phyloP scores from a whole-genome alignment of 2,329 filamentous ascomycete genomes.

The Colletotrichum magnum region DNA sequence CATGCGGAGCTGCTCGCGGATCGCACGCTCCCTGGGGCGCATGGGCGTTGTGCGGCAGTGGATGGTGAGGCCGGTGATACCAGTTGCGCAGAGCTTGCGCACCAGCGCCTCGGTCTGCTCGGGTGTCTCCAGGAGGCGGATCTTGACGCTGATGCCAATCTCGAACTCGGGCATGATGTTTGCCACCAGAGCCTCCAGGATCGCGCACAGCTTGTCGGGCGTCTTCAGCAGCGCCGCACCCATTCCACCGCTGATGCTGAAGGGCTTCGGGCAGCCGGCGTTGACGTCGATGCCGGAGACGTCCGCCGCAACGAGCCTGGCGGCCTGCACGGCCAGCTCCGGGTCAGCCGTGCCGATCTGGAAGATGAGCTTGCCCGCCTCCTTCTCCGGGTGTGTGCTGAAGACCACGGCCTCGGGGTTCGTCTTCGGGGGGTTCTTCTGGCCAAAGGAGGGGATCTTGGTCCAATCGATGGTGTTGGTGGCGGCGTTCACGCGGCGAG shows the following conservation, averaged over 20 bases:
- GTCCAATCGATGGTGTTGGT: constrained; percentile 90
- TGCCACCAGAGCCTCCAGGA: constrained; percentile 85
- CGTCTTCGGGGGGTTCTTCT: constrained; percentile 68
- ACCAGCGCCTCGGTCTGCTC: constrained; percentile 85
- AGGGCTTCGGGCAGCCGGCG: constrained; percentile 97
- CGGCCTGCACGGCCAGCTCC: constrained; percentile 85
- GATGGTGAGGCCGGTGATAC: constrained; percentile 91
- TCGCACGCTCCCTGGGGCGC: constrained; percentile 89
- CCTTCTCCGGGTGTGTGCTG: constrained; percentile 82
- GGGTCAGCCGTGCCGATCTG: constrained; percentile 93
- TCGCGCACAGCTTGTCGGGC: constrained; percentile 86
- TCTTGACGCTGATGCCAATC: constrained; percentile 98
- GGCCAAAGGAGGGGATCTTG: constrained; percentile 79
- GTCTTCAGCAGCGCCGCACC: constrained; percentile 90
- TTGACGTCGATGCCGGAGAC: constrained; percentile 97
- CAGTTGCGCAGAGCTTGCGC: constrained; percentile 82
- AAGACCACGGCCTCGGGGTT: constrained; percentile 81
- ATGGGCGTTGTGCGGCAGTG: constrained; percentile 98
- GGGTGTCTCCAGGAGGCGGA: constrained; percentile 84
- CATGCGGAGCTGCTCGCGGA: constrained; percentile 89
- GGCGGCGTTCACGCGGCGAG: constrained; percentile 80
- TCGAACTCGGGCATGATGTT: constrained; percentile 83
- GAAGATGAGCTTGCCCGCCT: constrained; percentile 84
- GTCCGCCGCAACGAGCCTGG: constrained; percentile 85
- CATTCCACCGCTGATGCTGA: constrained; percentile 95